These are phyloP conservation scores for Pisolithus sp. DNA, from an alignment of 768 basidiomycete species.

Conservation along the genomic window DNA sequence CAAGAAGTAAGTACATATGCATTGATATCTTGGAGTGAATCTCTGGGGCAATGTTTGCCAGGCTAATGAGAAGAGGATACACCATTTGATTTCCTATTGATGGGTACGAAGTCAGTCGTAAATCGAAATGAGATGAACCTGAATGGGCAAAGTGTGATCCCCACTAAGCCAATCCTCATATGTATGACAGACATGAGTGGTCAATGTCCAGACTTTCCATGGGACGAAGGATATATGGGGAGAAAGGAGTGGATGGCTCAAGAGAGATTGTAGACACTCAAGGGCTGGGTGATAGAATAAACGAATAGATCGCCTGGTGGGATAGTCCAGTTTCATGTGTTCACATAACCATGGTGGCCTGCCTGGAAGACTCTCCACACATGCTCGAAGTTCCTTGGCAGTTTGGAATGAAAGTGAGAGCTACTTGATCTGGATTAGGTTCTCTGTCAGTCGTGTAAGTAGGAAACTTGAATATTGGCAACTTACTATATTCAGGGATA, in stretches of 20 bases:
- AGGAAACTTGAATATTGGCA: too few relatives aligned
- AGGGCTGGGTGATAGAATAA: slow-evolving; percentile 26
- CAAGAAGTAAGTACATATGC: not conserved
- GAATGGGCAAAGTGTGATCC: too few relatives aligned
- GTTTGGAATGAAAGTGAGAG: too few relatives aligned
- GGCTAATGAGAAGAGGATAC: slow-evolving; percentile 10
- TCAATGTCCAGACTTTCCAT: too few relatives aligned
- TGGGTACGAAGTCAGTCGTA: slow-evolving; percentile 27
- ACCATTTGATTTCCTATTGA: slow-evolving; percentile 22
- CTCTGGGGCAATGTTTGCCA: not conserved
- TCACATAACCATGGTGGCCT: slow-evolving; percentile 18
- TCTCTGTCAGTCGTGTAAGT: too few relatives aligned
- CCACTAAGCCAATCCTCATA: too few relatives aligned
- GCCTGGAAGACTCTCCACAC: slow-evolving; percentile 19
- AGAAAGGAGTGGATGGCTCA: too few relatives aligned
- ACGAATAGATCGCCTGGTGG: slow-evolving; percentile 17
- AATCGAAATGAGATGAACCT: not conserved
- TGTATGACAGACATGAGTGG: too few relatives aligned
- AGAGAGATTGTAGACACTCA: slow-evolving; percentile 24
- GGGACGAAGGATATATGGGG: too few relatives aligned
- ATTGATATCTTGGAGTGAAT: too few relatives aligned
- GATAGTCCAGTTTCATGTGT: slow-evolving; percentile 8
- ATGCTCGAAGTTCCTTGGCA: slow-evolving; percentile 20
- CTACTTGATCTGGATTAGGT: too few relatives aligned
- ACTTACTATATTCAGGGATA: too few relatives aligned